Conservation (phyloP, 2,329 filamentous ascomycete genomes). For the Phaeosphaeria sp. region DNA sequence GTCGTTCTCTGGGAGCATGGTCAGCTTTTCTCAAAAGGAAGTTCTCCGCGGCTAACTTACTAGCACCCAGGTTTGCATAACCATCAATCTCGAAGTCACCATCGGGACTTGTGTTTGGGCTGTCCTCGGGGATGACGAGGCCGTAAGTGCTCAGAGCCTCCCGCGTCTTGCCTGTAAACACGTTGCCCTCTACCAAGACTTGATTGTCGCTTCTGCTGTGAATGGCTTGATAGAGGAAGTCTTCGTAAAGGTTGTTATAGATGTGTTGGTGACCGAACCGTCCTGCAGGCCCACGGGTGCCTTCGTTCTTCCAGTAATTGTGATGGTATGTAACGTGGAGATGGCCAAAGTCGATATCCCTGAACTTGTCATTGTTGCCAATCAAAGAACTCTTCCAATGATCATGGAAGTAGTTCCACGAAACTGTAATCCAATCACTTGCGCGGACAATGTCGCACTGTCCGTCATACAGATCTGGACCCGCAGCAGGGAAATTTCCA, state of each 20-base stretch:
- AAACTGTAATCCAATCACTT: slow-evolving; percentile 67
- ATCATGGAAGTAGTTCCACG: slow-evolving; percentile 60
- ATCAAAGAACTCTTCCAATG: slow-evolving; percentile 69
- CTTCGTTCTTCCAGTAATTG: slow-evolving; percentile 70
- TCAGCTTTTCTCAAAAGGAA: background rate
- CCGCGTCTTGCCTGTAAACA: slow-evolving; percentile 55
- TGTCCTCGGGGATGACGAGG: slow-evolving; percentile 62
- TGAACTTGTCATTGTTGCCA: slow-evolving; percentile 65
- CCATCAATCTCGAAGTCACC: slow-evolving; percentile 63
- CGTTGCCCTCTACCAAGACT: slow-evolving; percentile 54
- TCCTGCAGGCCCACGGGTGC: slow-evolving; percentile 67
- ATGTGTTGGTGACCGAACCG: slow-evolving; percentile 72
- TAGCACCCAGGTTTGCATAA: slow-evolving; percentile 60
- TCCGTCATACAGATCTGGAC: slow-evolving; percentile 71
- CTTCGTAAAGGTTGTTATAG: slow-evolving; percentile 59
- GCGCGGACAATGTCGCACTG: slow-evolving; percentile 69
- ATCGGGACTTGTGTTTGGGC: slow-evolving; percentile 60
- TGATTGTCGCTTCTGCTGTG: slow-evolving; percentile 55
- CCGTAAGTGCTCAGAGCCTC: slow-evolving; percentile 62
- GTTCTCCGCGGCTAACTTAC: slow-evolving; percentile 44
- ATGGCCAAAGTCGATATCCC: slow-evolving; percentile 64
- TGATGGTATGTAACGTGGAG: slow-evolving; percentile 70
- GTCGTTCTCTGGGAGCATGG: slow-evolving; percentile 49
- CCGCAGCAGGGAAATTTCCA: slow-evolving; percentile 61
- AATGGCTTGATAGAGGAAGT: slow-evolving; percentile 49